Percentiles rank a stretch among this genome's conserved stretches.
These are phyloP conservation scores for Neohortaea acidophila DNA, from an alignment of 495 filamentous ascomycete genomes.

Conservation along the genomic window DNA sequence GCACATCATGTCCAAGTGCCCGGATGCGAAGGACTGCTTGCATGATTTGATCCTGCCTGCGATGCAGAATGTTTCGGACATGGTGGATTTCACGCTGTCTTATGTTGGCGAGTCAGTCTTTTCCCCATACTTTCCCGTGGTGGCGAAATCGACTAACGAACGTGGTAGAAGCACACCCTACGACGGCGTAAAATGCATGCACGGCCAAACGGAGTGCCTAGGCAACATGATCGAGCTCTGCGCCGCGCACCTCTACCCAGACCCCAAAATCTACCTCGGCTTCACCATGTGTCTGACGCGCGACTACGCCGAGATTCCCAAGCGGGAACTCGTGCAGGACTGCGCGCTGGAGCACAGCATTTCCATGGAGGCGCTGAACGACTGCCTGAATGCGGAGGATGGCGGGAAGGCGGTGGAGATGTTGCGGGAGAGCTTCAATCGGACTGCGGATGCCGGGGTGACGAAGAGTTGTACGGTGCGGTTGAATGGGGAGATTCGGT, in stretches of 20 bases:
- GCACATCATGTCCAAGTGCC: constrained; percentile 89
- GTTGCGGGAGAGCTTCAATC: constrained; percentile 60
- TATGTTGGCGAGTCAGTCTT: constrained; percentile 64
- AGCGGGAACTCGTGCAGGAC: constrained; percentile 55
- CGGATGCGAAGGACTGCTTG: constrained; percentile 54
- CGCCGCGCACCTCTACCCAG: constrained; percentile 60
- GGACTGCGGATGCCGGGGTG: constrained; percentile 50
- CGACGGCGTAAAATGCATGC: constrained; percentile 66
- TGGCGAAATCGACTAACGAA: too few species aligned
- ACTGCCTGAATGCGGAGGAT: constrained; percentile 58
- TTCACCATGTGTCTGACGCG: constrained; percentile 77
- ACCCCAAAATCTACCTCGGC: constrained; percentile 73
- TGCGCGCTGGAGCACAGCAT: constrained; percentile 84
- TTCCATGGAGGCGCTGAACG: constrained; percentile 67
- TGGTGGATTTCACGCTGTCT: constrained; percentile 79
- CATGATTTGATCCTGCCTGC: constrained; percentile 66
- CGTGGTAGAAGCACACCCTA: constrained; percentile 22
- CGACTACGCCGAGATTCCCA: constrained; percentile 58
- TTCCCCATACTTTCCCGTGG: background rate
- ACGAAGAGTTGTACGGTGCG: constrained; percentile 80
- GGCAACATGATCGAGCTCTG: constrained; percentile 91
- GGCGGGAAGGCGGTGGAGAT: constrained; percentile 44
- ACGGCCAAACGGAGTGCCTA: constrained; percentile 81
- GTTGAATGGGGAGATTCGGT: constrained; percentile 55
- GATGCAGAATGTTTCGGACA: constrained; percentile 65